phyloP scores from a whole-genome alignment of 108 stramenopile species.

The Parietichytrium sp. region DNA sequence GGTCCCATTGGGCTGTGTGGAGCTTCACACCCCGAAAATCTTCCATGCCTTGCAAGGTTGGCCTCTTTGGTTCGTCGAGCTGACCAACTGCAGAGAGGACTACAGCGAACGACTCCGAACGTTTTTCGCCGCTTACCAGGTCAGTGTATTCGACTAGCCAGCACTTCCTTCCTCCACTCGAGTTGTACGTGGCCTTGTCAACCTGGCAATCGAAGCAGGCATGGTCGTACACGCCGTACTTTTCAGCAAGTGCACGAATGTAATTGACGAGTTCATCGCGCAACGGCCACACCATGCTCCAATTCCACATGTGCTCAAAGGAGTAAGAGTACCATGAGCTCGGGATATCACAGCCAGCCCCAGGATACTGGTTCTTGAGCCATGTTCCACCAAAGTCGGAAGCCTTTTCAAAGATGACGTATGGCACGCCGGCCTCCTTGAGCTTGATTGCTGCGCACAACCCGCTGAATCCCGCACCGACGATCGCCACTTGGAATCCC shows the following conservation, averaged over 20 bases:
- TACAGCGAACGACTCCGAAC: not conserved
- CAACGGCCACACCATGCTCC: slow-evolving; percentile 3
- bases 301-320: slow-evolving; percentile 13
- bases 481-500: slow-evolving; percentile 23
- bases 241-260: slow-evolving; percentile 8
- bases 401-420: slow-evolving; percentile 21
- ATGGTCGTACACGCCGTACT: not conserved
- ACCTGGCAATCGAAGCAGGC: not conserved
- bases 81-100: slow-evolving; percentile 10
- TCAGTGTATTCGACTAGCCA: slow-evolving; percentile 30
- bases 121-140: too few relatives aligned
- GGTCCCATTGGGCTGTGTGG: slow-evolving; percentile 27
- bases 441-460: slow-evolving; percentile 34
- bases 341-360: slow-evolving; percentile 1
- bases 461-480: slow-evolving; percentile 25
- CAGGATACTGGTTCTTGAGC: slow-evolving; percentile 32
- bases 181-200: not conserved
- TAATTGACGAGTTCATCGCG: slow-evolving; percentile 24
- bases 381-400: slow-evolving; percentile 28
- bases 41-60: not conserved
- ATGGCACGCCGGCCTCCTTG: slow-evolving; percentile 29
- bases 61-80: slow-evolving; percentile 19
- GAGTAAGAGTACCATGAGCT: not conserved
- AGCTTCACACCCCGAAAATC: not conserved
- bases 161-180: slow-evolving; percentile 6